A percentile compares a stretch with the other conserved stretches of the same genome.
Conservation (phyloP, 2,329 filamentous ascomycete genomes). For the Colletotrichum liriopes region DNA sequence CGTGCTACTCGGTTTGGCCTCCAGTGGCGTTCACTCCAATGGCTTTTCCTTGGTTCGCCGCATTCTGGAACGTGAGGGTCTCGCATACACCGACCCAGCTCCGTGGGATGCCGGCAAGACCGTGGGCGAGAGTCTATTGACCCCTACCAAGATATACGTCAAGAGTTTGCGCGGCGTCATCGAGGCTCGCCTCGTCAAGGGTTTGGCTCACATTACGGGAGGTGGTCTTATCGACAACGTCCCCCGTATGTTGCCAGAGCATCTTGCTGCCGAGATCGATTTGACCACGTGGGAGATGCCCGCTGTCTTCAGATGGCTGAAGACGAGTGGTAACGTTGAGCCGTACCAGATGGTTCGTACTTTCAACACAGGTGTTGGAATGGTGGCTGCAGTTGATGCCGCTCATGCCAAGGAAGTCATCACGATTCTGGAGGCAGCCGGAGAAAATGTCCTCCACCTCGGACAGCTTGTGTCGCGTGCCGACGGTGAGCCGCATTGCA, state of each 20-base stretch:
- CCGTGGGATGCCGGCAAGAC: conserved; percentile 80
- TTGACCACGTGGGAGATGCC: conserved; percentile 83
- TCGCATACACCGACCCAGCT: conserved; percentile 79
- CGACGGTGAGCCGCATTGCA: conserved; percentile 60
- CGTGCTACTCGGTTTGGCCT: conserved; percentile 87
- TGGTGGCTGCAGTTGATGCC: conserved; percentile 87
- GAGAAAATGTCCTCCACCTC: conserved; percentile 84
- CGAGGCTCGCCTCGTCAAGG: conserved; percentile 80
- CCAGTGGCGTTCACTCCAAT: conserved; percentile 93
- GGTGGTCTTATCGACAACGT: conserved; percentile 95
- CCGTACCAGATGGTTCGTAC: conserved; percentile 88
- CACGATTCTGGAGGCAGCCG: conserved; percentile 73
- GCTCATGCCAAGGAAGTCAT: conserved; percentile 74
- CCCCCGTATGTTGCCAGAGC: conserved; percentile 88
- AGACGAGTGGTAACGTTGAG: conserved; percentile 78
- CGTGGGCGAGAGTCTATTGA: conserved; percentile 85
- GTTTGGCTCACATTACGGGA: conserved; percentile 96
- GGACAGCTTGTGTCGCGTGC: conserved; percentile 78
- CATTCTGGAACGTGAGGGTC: conserved; percentile 81
- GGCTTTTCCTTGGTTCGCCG: conserved; percentile 97
- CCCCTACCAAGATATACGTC: conserved; percentile 95
- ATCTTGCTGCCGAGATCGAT: conserved; percentile 86
- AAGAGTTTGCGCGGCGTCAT: conserved; percentile 80
- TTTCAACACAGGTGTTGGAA: conserved; percentile 96
- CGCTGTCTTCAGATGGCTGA: conserved; percentile 89